These are phyloP conservation scores for Rhizopogon sp. DNA, from an alignment of 768 basidiomycete genomes.

Conservation along the genomic window DNA sequence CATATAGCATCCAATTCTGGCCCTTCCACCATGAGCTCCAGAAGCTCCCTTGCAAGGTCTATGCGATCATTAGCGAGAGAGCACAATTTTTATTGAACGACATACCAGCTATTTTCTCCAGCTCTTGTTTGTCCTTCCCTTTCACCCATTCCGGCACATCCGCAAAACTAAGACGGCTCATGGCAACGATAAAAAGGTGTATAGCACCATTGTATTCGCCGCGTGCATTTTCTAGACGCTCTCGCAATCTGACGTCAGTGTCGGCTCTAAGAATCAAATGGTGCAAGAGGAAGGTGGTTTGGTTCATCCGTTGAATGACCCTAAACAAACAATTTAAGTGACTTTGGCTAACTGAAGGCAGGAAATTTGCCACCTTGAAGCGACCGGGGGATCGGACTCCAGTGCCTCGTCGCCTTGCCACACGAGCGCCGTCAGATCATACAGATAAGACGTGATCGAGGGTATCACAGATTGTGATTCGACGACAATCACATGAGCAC, in stretches of 20 bases:
- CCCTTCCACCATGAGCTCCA: conserved; percentile 67
- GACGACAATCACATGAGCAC: conserved; percentile 32
- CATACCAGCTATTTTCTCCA: conserved; percentile 47
- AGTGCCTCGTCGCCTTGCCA: conserved; percentile 62
- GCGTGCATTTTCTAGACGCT: conserved; percentile 52
- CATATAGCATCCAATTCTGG: conserved; percentile 66
- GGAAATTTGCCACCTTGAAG: conserved; percentile 16
- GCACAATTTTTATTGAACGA: neutral
- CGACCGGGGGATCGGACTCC: conserved; percentile 27
- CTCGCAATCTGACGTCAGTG: conserved; percentile 46
- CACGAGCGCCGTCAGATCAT: conserved; percentile 46
- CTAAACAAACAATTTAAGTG: conserved; percentile 29
- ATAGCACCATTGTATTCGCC: conserved; percentile 57
- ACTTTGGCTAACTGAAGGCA: neutral
- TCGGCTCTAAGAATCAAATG: conserved; percentile 51
- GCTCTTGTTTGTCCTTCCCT: conserved; percentile 29
- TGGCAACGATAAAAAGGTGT: conserved; percentile 71
- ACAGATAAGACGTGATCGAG: conserved; percentile 54
- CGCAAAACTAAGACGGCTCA: conserved; percentile 71
- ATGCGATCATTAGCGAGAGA: conserved; percentile 1
- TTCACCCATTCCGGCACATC: conserved; percentile 60
- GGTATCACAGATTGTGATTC: conserved; percentile 58
- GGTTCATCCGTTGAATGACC: conserved; percentile 43
- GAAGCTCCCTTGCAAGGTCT: conserved; percentile 58
- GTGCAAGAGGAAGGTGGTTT: conserved; percentile 56